Percentiles rank a stretch among this genome's conserved stretches.
Evolutionary conservation across 306 rosid genomes (phyloP).

Genomic region (Glycine latifolia): DNA sequence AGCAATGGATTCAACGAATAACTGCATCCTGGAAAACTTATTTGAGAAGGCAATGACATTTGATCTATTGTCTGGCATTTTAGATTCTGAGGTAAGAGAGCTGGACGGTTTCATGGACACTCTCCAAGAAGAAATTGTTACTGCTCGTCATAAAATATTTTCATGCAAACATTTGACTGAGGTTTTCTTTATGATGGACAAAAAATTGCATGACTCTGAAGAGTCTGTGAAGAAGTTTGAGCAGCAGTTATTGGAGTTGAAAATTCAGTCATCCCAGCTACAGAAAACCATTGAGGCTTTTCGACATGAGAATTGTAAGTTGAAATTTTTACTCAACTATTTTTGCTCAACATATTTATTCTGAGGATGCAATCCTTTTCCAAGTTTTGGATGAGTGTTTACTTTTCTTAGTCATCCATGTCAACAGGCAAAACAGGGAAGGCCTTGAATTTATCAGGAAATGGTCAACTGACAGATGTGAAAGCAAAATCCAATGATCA

Average conservation of each 20-base stretch:
- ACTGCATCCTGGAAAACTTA: conserved; percentile 52
- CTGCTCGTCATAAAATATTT: conserved; percentile 69
- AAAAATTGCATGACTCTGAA: conserved; percentile 75
- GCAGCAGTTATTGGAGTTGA: conserved; percentile 74
- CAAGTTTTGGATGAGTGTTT: conserved; percentile 41
- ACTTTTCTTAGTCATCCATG: conserved; percentile 47
- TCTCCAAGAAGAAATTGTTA: conserved; percentile 69
- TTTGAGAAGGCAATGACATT: conserved; percentile 69
- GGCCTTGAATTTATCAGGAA: conserved; percentile 55
- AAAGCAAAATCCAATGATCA: conserved; percentile 60
- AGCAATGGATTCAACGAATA: conserved; percentile 54
- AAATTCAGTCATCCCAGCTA: conserved; percentile 77
- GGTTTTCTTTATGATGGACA: conserved; percentile 59
- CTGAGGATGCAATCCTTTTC: conserved; percentile 26
- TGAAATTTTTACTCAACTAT: not conserved
- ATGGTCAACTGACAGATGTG: conserved; percentile 48
- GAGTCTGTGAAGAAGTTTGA: conserved; percentile 74
- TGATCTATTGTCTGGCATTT: conserved; percentile 76
- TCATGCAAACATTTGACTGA: conserved; percentile 79
- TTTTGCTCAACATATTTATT: conserved; percentile 27
- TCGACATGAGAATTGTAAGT: conserved; percentile 62
- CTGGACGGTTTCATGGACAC: conserved; percentile 78
- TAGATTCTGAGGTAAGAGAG: conserved; percentile 90
- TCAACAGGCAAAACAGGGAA: conserved; percentile 67
- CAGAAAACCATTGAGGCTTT: conserved; percentile 70